Base-by-base conservation (phyloP, 2,329 filamentous ascomycete genomes). In the Trichoderma oligosporum region DNA sequence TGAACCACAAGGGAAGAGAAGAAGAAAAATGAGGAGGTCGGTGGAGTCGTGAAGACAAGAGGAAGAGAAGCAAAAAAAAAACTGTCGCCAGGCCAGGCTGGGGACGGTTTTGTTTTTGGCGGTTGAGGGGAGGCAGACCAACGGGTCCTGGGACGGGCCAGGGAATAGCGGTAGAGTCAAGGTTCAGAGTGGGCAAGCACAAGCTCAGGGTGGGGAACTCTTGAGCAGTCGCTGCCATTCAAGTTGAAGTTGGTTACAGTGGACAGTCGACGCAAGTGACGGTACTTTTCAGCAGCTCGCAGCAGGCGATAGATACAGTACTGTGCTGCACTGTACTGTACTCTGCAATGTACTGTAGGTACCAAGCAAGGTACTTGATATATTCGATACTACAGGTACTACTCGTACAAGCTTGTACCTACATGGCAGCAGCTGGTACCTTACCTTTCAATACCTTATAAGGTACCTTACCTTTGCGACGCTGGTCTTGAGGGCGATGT, bases 41-140 rank as follows among this genome's bases (percentile, higher is more conserved):
- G 67, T 63, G 66, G 62, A 67, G 66, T 69, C 67, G 66, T 70
- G 65, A 71, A 66, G 68, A 67, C 63, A 63, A 65, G 67, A 66
- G 59, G 60, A 48, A 61, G 45, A 61, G 39, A 60, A 61, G 61
- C 60, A 63, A 65, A 54, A 63, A 66, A 57, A 61, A 61, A 60
- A 48, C 25, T 29, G 47, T 54, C 42, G 39, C 39, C 64, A 56
- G 54, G 58, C 57, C 56, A 58, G 59, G 62, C 62, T 61, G 65
- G 67, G 66, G 62, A 67, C 63, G 67, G 65, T 67, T 70, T 69
- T 68, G 62, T 69, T 68, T 68, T 68, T 63, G 66, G 65, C 62
- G 66, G 65, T 64, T 63, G 64, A 69, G 64, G 66, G 57, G 66
- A 49, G 39, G 45, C 46, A 57, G 54, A 38, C 54, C 54, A 57